Evolutionary conservation across 106 monocot genomes (phyloP).

Genomic region (Acorus gramineus): DNA sequence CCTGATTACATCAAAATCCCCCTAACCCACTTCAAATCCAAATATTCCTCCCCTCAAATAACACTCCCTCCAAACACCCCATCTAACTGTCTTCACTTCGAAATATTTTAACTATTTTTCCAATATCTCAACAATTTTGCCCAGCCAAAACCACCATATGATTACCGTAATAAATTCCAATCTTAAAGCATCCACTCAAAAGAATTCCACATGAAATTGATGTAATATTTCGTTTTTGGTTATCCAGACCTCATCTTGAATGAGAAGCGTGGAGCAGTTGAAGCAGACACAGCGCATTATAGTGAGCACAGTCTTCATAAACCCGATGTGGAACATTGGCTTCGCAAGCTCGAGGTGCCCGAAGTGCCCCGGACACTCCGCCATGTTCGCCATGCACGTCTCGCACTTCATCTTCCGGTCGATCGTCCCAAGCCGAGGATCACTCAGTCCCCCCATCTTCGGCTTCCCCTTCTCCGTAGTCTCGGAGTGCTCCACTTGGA

Average conservation of each 20-base stretch:
- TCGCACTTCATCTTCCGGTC: constrained; percentile 97
- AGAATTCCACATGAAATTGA: too few relatives aligned
- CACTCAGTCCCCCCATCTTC: constrained; percentile 78
- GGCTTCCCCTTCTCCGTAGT: constrained; percentile 92
- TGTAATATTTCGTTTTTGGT: too few relatives aligned
- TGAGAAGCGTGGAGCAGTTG: constrained; percentile 69
- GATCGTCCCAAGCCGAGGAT: constrained; percentile 85
- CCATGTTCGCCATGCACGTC: constrained; percentile 95
- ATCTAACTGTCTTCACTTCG: too few relatives aligned
- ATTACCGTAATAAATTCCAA: too few relatives aligned
- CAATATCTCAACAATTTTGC: too few relatives aligned
- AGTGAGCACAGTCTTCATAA: constrained; percentile 93
- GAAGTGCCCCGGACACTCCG: constrained; percentile 95
- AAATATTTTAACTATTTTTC: too few relatives aligned
- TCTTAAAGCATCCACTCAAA: too few relatives aligned
- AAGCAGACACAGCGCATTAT: constrained; percentile 98
- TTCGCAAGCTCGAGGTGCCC: constrained; percentile 99
- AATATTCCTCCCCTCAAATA: too few relatives aligned
- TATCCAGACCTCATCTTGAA: constrained; percentile 36
- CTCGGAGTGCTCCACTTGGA: constrained; percentile 77
- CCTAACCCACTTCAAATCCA: too few relatives aligned
- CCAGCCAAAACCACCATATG: too few relatives aligned
- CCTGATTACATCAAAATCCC: too few relatives aligned
- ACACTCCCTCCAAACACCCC: too few relatives aligned
- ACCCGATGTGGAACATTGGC: constrained; percentile 96